Conservation (phyloP, 2,329 filamentous ascomycete genomes). For the Fusarium sp. region DNA sequence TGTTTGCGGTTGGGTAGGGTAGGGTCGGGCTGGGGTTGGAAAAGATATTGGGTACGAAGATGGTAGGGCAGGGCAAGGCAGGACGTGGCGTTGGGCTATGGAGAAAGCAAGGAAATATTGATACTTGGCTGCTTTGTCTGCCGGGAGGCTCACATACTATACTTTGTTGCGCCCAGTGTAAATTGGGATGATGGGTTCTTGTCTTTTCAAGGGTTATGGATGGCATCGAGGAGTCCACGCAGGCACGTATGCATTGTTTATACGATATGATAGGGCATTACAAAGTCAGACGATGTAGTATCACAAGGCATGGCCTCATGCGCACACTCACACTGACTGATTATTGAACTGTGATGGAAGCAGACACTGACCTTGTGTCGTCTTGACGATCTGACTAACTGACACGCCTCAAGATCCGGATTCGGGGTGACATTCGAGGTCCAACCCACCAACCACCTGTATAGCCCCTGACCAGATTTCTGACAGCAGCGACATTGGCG, state of each 20-base stretch:
- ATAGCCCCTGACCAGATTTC: conserved; percentile 53
- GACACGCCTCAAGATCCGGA: conserved; percentile 58
- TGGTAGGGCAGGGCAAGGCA: background rate
- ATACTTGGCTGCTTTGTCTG: conserved; percentile 12
- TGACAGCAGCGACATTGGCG: conserved; percentile 51
- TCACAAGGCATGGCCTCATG: conserved; percentile 9
- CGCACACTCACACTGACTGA: background rate
- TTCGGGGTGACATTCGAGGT: conserved; percentile 67
- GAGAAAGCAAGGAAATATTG: conserved; percentile 27
- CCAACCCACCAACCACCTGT: conserved; percentile 74
- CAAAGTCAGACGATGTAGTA: conserved; percentile 26
- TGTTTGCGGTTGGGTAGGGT: conserved; percentile 9
- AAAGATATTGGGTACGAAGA: conserved; percentile 30
- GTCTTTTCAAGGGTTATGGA: conserved; percentile 13
- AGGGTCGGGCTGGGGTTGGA: conserved; percentile 25
- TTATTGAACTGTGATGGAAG: background rate
- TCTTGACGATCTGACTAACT: conserved; percentile 6
- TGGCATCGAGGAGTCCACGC: conserved; percentile 25
- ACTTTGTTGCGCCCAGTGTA: conserved; percentile 15
- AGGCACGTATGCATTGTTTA: conserved; percentile 33
- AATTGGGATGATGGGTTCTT: conserved; percentile 16
- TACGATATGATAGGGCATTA: conserved; percentile 28
- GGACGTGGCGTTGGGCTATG: conserved; percentile 41
- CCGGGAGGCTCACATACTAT: conserved; percentile 7
- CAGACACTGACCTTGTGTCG: background rate